Evolutionary conservation across 371 early-diverging fungal genomes (phyloP), one percentile per base, ranked within the genome.

Genomic region (Blakeslea trispora): DNA sequence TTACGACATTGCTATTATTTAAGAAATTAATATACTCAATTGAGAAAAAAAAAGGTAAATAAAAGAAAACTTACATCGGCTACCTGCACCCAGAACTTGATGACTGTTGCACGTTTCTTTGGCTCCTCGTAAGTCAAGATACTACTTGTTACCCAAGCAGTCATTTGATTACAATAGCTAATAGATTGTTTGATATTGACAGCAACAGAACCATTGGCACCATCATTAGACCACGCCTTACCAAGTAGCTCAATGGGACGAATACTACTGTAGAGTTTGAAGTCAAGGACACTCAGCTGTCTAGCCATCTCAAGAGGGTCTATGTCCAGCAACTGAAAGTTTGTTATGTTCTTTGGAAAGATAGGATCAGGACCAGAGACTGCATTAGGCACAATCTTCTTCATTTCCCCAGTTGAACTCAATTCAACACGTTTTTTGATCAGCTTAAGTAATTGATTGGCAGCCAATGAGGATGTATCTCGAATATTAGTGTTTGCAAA

Each of bases 251-350:
- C 97, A 28, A 84, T 79, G 3, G 93, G 90, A 44, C 85, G 75
- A 50, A 97, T 91, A 55, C 83, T 83, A 71, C 81, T 83, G 64
- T 91, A 95, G 6, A 88, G 50, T 23, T 79, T 83, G 22, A 84
- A 87, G 63, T 95, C 93, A 62, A 93, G 82, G 40, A 97, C 74
- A 6, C 95, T 95, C 41, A 98, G 64, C 64, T 98, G 97, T 31
- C 98, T 81, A 0, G 96, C 96, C 47, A 97, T 64, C 69, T 98
- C 98, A 17, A 93, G 63, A 3, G 97, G 93, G 63, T 96, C 93
- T 19, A 93, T 71, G 37, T 97, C 96, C 47, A 85, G 47, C 28
- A 96, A 76, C 52, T 83, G 82, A 53, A 90, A 62, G 37, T 75
- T 70, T 22, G 80, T 77, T 45, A 88, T 66, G 46, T 79, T 81